Conservation (phyloP, 2,329 filamentous ascomycete genomes). For the Diaporthe longicolla region DNA sequence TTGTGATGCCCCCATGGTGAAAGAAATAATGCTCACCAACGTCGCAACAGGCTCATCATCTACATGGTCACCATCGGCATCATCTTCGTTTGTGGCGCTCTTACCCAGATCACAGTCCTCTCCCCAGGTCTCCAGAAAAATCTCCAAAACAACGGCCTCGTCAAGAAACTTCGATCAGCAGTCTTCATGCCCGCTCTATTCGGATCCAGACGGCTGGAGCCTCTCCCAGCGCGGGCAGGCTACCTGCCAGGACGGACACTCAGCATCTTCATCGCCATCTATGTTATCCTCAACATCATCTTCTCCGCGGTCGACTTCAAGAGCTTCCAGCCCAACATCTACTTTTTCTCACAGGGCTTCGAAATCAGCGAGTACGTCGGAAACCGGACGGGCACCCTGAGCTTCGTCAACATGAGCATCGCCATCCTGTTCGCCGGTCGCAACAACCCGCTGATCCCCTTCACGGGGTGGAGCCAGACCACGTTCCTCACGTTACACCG, state of each 20-base stretch:
- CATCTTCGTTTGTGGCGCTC: neutral
- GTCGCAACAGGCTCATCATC: neutral
- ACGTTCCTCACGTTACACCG: slow-evolving; percentile 78
- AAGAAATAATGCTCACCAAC: neutral
- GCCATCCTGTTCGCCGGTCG: slow-evolving; percentile 77
- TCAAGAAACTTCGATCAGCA: slow-evolving; percentile 2
- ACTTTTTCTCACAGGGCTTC: neutral
- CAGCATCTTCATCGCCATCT: slow-evolving; percentile 57
- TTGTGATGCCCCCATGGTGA: neutral
- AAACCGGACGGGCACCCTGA: slow-evolving; percentile 75
- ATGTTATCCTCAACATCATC: slow-evolving; percentile 56
- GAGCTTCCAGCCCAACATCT: slow-evolving; percentile 48
- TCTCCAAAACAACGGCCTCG: neutral
- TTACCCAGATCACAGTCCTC: slow-evolving; percentile 19
- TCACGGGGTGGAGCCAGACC: slow-evolving; percentile 78
- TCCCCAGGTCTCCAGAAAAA: slow-evolving; percentile 10
- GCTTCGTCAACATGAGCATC: slow-evolving; percentile 74
- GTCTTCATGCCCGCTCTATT: slow-evolving; percentile 15
- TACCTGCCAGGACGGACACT: slow-evolving; percentile 16
- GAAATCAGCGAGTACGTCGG: slow-evolving; percentile 61
- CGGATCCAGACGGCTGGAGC: slow-evolving; percentile 1
- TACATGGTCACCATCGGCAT: slow-evolving; percentile 21
- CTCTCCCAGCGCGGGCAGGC: slow-evolving; percentile 13
- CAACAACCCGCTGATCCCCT: slow-evolving; percentile 77
- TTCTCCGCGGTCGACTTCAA: slow-evolving; percentile 51